Base-by-base conservation (phyloP, 768 basidiomycete genomes). In the Agaricus bisporus region DNA sequence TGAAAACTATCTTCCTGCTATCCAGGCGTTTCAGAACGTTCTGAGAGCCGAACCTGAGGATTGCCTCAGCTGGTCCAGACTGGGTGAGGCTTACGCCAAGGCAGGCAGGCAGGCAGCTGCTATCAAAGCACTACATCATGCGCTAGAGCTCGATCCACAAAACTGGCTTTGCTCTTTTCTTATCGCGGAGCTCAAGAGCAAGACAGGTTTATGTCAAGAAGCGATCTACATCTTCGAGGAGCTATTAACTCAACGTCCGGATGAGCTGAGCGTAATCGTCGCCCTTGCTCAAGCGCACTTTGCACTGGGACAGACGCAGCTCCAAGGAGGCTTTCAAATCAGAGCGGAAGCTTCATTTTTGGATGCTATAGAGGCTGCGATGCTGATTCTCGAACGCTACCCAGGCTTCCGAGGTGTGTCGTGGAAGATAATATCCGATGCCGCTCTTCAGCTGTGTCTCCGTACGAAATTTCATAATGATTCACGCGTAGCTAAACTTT, bases 91-190 rank as follows among this genome's bases (percentile, higher is more conserved):
- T 0, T 98, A 99, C 60, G 82, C 81, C 59, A 86, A 80, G 62
- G 86, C 91, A 10, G 95, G 97, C 46, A 82, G 92, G 32, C 88
- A 93, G 59, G 83, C 82, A 15, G 95, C 97, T 14, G 90, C 93
- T 0, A 67, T 97, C 55, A 98, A 95, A 66, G 88, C 95, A 0
- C 80, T 98, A 17, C 70, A 74, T 8, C 85, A 78, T 44, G 91
- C 92, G 0, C 77, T 80, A 12, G 83, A 86, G 56, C 75, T 97
- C 54, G 72, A 82, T 18, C 83, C 89, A 0, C 68, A 79, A 10
- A 86, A 92, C 58, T 98, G 95, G 95, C 73, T 89, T 57, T 88
- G 85, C 61, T 68, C 72, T 3, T 98, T 86, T 70, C 76, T 94
- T 64, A 86, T 91, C 42, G 95, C 85, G 4, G 86, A 94, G 38